Evolutionary conservation across 1,284 basidiomycete species (phyloP).

Genomic region (Stygiomarasmius scandens): DNA sequence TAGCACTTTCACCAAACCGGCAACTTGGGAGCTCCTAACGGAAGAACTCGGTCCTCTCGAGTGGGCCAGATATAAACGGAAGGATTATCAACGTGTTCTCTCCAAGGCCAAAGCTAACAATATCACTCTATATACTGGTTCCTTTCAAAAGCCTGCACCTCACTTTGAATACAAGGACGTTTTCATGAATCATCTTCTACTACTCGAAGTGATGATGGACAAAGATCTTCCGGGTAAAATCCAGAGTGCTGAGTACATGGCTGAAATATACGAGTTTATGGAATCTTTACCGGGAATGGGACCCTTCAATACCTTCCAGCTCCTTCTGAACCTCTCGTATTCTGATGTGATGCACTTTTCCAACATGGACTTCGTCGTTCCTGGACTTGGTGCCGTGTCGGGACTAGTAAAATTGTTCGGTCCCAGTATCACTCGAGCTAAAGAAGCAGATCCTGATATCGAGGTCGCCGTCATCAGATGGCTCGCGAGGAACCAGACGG

Average conservation of each 20-base stretch:
- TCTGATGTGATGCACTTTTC: constrained; percentile 57
- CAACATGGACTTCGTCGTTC: constrained; percentile 60
- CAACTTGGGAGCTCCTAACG: constrained; percentile 61
- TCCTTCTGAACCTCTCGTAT: constrained; percentile 59
- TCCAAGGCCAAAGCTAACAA: constrained; percentile 36
- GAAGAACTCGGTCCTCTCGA: constrained; percentile 51
- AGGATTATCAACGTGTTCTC: constrained; percentile 51
- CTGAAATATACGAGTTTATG: constrained; percentile 57
- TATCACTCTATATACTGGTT: constrained; percentile 56
- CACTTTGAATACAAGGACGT: constrained; percentile 44
- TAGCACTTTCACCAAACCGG: constrained; percentile 59
- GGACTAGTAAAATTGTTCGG: constrained; percentile 60
- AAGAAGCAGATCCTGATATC: constrained; percentile 32
- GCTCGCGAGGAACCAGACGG: constrained; percentile 52
- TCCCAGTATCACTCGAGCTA: constrained; percentile 31
- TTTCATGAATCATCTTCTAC: constrained; percentile 55
- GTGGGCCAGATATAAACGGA: constrained; percentile 50
- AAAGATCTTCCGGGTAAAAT: constrained; percentile 45
- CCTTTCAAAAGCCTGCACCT: constrained; percentile 66
- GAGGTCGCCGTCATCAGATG: constrained; percentile 60
- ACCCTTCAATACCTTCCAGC: constrained; percentile 61
- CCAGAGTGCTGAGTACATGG: constrained; percentile 44
- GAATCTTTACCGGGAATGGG: constrained; percentile 61
- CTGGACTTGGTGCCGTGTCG: constrained; percentile 58
- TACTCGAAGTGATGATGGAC: constrained; percentile 61